Percentiles rank a stretch among this genome's conserved stretches.
Evolutionary conservation across 2,329 filamentous ascomycete species (phyloP).

Genomic region (Colletotrichum caudatum): DNA sequence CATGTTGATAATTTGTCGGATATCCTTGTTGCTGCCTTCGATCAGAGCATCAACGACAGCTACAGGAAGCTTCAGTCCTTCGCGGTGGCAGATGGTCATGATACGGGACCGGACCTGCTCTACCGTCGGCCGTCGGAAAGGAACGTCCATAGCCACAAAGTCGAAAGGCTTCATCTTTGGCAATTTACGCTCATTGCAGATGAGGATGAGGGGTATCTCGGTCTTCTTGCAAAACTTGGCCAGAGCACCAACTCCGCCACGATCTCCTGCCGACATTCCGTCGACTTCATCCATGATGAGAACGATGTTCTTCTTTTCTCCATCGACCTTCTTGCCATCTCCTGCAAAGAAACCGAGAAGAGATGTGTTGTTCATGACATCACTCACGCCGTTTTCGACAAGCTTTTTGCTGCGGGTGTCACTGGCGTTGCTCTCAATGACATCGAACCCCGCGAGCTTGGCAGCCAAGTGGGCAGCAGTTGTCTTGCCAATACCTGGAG

Average conservation of each 20-base stretch:
- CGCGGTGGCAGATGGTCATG: slow-evolving; percentile 93
- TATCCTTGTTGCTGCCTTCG: slow-evolving; percentile 94
- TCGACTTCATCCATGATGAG: slow-evolving; percentile 99
- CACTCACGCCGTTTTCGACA: slow-evolving; percentile 87
- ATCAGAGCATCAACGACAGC: slow-evolving; percentile 93
- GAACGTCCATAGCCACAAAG: slow-evolving; percentile 83
- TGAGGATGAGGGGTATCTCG: slow-evolving; percentile 92
- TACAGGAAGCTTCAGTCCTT: slow-evolving; percentile 86
- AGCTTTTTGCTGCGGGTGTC: slow-evolving; percentile 96
- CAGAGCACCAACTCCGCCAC: slow-evolving; percentile 93
- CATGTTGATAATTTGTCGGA: slow-evolving; percentile 99
- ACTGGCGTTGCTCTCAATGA: slow-evolving; percentile 95
- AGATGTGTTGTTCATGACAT: slow-evolving; percentile 93
- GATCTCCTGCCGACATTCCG: slow-evolving; percentile 97
- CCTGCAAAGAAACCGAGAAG: slow-evolving; percentile 90
- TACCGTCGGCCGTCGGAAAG: slow-evolving; percentile 88
- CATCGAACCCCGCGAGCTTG: slow-evolving; percentile 91
- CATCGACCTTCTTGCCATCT: slow-evolving; percentile 83
- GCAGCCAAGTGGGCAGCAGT: slow-evolving; percentile 96
- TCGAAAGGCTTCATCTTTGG: slow-evolving; percentile 99
- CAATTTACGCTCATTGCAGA: slow-evolving; percentile 93
- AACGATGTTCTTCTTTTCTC: slow-evolving; percentile 90
- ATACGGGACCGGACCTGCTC: slow-evolving; percentile 93
- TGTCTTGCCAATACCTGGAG: slow-evolving; percentile 97
- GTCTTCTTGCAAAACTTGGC: slow-evolving; percentile 97